Conservation (phyloP, 2,329 filamentous ascomycete species). For the Aspergillus tanneri region DNA sequence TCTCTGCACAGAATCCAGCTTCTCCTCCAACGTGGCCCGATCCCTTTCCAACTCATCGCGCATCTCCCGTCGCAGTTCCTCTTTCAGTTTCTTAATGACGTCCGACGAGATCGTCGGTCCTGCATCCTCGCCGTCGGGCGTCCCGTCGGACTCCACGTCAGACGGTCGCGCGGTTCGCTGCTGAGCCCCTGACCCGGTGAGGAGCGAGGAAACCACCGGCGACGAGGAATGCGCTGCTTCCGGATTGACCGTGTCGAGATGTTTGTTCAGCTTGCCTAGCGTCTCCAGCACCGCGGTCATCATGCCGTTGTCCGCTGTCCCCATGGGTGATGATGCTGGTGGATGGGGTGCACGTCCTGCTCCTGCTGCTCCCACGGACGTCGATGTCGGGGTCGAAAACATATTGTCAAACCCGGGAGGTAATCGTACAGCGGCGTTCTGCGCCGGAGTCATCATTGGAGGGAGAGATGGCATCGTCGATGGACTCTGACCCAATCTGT, state of each 20-base stretch:
- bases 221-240: slow-evolving; percentile 18
- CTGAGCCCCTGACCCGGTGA: not conserved
- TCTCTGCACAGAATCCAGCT: slow-evolving; percentile 39
- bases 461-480: not conserved
- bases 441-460: slow-evolving; percentile 9
- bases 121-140: not conserved
- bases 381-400: slow-evolving; percentile 29
- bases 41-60: slow-evolving; percentile 35
- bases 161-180: not conserved
- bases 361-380: not conserved
- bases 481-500: not conserved
- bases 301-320: slow-evolving; percentile 21
- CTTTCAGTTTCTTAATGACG: slow-evolving; percentile 28
- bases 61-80: slow-evolving; percentile 35
- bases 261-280: slow-evolving; percentile 38
- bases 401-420: slow-evolving; percentile 43
- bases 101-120: not conserved
- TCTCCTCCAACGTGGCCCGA: slow-evolving; percentile 35
- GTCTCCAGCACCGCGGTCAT: slow-evolving; percentile 39
- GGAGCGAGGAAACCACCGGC: slow-evolving; percentile 23
- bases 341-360: slow-evolving; percentile 3
- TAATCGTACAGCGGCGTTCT: slow-evolving; percentile 27
- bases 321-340: slow-evolving; percentile 14
- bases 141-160: not conserved
- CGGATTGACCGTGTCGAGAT: slow-evolving; percentile 30